Conservation (phyloP, 305 asterid species). For the Andrographis paniculata region DNA sequence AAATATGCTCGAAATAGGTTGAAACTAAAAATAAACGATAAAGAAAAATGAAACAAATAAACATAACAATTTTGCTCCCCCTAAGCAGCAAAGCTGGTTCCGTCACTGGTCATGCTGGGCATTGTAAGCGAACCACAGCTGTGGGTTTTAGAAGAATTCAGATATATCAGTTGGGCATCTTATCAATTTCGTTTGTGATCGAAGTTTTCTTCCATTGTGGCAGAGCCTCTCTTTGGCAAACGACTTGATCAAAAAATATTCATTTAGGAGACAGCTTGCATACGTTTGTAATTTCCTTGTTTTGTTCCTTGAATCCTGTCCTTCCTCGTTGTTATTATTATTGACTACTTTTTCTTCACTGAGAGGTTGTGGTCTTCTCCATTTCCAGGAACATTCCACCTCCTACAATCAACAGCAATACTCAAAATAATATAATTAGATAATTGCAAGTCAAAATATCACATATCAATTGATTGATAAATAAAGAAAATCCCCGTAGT, state of each 20-base stretch:
- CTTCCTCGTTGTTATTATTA: constrained; percentile 35
- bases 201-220: constrained; percentile 53
- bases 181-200: constrained; percentile 53
- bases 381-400: constrained; percentile 48
- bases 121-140: too few species aligned
- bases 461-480: too few species aligned
- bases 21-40: too few species aligned
- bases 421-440: background rate
- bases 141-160: constrained; percentile 58
- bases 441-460: background rate
- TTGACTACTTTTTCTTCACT: constrained; percentile 42
- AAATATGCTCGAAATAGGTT: too few species aligned
- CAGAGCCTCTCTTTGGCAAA: constrained; percentile 54
- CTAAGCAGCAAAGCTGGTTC: too few species aligned
- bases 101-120: too few species aligned
- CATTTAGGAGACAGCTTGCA: constrained; percentile 61
- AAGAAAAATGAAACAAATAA: too few species aligned
- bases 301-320: constrained; percentile 32
- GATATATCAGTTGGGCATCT: constrained; percentile 60
- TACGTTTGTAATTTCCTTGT: constrained; percentile 49
- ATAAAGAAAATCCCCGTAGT: too few species aligned
- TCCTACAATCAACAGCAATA: constrained; percentile 36
- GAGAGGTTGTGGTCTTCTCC: constrained; percentile 68
- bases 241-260: constrained; percentile 62
- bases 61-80: too few species aligned